Evolutionary conservation across 1,139 yeast genomes (phyloP).

Genomic region (Candida freyschussii): DNA sequence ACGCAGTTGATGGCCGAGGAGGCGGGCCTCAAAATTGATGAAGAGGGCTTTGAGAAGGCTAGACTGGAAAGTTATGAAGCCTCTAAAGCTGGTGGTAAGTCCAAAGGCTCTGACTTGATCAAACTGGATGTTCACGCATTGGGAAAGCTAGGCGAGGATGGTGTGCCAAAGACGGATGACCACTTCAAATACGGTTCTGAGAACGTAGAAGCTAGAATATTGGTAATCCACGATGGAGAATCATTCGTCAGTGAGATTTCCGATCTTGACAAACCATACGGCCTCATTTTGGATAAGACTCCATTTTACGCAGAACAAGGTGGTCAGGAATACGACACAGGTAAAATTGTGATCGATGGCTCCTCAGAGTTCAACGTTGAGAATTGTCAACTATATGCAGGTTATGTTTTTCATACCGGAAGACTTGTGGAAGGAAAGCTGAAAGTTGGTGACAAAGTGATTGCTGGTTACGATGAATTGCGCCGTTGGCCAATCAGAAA

Average conservation of each 20-base stretch:
- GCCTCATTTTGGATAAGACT: constrained; percentile 80
- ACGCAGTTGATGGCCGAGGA: constrained; percentile 99
- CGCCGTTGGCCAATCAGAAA: constrained; percentile 97
- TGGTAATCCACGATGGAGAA: constrained; percentile 68
- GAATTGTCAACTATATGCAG: constrained; percentile 89
- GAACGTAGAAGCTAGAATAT: constrained; percentile 55
- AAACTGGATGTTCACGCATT: constrained; percentile 90
- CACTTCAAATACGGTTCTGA: constrained; percentile 64
- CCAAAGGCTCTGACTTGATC: constrained; percentile 51
- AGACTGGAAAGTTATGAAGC: constrained; percentile 88
- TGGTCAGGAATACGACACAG: constrained; percentile 97
- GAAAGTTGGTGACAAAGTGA: constrained; percentile 60
- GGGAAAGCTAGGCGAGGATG: constrained; percentile 55
- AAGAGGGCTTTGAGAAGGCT: constrained; percentile 85
- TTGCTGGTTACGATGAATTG: constrained; percentile 85
- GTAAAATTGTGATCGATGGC: constrained; percentile 87
- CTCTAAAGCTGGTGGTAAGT: constrained; percentile 81
- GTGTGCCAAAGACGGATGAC: constrained; percentile 82
- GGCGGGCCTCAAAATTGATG: constrained; percentile 90
- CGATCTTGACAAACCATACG: constrained; percentile 53
- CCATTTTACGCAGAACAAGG: constrained; percentile 99
- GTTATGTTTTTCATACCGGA: constrained; percentile 95
- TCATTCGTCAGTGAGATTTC: constrained; percentile 48
- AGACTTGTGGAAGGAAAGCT: constrained; percentile 70
- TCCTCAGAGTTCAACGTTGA: constrained; percentile 80